Conservation (phyloP, 2,329 filamentous ascomycete genomes). For the Fusarium pininemorale region DNA sequence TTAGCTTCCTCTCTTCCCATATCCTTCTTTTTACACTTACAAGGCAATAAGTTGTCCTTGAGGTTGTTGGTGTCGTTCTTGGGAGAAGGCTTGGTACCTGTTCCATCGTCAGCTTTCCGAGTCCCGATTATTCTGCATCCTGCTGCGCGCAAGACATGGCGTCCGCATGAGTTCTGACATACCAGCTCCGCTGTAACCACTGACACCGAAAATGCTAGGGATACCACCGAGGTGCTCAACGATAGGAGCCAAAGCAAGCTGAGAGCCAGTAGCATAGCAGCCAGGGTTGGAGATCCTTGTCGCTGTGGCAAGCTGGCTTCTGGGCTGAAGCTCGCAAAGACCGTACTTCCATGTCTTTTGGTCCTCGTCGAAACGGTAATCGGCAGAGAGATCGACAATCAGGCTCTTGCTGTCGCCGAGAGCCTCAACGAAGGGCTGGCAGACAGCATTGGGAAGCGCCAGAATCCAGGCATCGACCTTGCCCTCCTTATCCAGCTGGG, state of each 20-base stretch:
- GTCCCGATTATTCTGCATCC: background rate
- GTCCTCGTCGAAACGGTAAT: slow-evolving; percentile 82
- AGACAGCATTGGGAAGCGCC: slow-evolving; percentile 94
- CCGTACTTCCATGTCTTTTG: slow-evolving; percentile 73
- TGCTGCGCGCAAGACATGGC: background rate
- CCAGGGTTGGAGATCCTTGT: slow-evolving; percentile 91
- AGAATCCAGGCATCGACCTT: slow-evolving; percentile 97
- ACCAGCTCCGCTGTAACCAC: slow-evolving; percentile 89
- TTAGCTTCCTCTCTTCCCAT: background rate
- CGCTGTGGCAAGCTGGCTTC: slow-evolving; percentile 78
- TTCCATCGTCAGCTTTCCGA: slow-evolving; percentile 71
- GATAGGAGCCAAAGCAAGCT: slow-evolving; percentile 87
- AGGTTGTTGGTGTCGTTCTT: slow-evolving; percentile 92
- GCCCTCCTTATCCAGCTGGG: slow-evolving; percentile 64
- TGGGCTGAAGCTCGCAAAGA: slow-evolving; percentile 80
- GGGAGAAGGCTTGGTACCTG: slow-evolving; percentile 83
- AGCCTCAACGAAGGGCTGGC: slow-evolving; percentile 92
- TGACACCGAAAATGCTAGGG: slow-evolving; percentile 89
- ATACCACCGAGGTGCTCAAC: slow-evolving; percentile 78
- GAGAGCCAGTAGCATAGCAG: slow-evolving; percentile 93
- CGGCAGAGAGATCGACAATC: slow-evolving; percentile 94
- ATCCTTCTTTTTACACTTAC: slow-evolving; percentile 47
- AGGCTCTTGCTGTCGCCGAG: slow-evolving; percentile 77
- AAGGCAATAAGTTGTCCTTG: slow-evolving; percentile 88
- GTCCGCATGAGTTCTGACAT: background rate